Conservation (phyloP, 2,329 filamentous ascomycete genomes). For the Penicillium concentricum region DNA sequence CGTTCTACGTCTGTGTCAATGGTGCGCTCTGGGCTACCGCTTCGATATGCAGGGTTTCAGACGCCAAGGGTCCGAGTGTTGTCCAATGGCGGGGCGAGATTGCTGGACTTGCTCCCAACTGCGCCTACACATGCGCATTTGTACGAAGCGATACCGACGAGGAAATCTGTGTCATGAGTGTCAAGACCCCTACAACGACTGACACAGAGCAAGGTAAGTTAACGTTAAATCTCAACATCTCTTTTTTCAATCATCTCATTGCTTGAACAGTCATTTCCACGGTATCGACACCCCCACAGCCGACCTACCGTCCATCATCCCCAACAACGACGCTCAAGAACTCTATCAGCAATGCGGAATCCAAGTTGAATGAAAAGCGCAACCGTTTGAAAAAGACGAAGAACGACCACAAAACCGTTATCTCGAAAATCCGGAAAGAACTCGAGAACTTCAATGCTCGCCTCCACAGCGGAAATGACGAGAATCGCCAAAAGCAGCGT, state of each 20-base stretch:
- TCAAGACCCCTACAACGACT: conserved; percentile 61
- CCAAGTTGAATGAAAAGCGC: conserved; percentile 59
- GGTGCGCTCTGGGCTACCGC: conserved; percentile 65
- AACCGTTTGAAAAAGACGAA: conserved; percentile 59
- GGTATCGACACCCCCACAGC: conserved; percentile 53
- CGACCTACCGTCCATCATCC: conserved; percentile 61
- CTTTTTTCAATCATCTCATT: conserved; percentile 7
- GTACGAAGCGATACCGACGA: conserved; percentile 56
- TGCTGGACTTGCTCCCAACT: conserved; percentile 63
- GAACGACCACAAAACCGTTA: conserved; percentile 60
- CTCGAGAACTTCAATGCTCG: conserved; percentile 59
- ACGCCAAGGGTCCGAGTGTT: conserved; percentile 46
- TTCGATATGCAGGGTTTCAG: conserved; percentile 50
- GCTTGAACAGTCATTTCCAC: conserved; percentile 31
- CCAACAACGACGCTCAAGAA: conserved; percentile 65
- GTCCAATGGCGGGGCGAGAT: conserved; percentile 61
- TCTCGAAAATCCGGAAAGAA: conserved; percentile 60
- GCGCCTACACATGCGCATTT: conserved; percentile 64
- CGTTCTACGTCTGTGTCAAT: conserved; percentile 65
- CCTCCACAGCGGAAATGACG: conserved; percentile 59
- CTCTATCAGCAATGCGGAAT: conserved; percentile 62
- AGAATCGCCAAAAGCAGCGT: conserved; percentile 62
- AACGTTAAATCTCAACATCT: neutral
- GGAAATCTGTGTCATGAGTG: conserved; percentile 59
- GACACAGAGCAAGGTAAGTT: conserved; percentile 58